These are phyloP conservation scores for Vanilla planifolia DNA, from an alignment of 106 monocot genomes.

Conservation along the genomic window DNA sequence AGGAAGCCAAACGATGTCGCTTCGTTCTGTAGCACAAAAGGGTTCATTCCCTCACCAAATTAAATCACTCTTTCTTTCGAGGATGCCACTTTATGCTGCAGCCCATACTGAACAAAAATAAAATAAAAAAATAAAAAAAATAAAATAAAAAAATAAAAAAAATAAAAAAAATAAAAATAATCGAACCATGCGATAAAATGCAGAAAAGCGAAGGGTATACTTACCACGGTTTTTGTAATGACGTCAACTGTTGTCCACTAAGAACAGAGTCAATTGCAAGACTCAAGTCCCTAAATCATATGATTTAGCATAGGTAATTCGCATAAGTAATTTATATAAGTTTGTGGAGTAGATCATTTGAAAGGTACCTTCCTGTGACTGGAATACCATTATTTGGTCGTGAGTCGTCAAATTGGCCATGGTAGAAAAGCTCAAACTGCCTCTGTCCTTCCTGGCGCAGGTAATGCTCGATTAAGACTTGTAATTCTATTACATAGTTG, in stretches of 20 bases:
- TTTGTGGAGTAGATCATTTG: not conserved
- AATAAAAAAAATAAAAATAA: not conserved
- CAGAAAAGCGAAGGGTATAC: not conserved
- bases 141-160: not conserved
- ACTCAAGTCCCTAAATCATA: conserved; percentile 62
- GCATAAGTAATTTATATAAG: not conserved
- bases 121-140: not conserved
- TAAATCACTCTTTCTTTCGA: not conserved
- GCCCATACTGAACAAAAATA: conserved; percentile 48
- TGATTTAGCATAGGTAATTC: not conserved
- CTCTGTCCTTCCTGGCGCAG: conserved; percentile 70
- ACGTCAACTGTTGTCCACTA: conserved; percentile 58
- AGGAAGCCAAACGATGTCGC: too few relatives aligned
- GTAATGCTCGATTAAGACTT: too few relatives aligned
- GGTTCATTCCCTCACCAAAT: too few relatives aligned
- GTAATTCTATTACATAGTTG: too few relatives aligned
- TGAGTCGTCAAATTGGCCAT: conserved; percentile 96
- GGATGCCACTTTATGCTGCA: conserved; percentile 97
- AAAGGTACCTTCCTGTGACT: conserved; percentile 75
- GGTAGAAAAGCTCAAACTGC: conserved; percentile 89
- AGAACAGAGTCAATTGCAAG: conserved; percentile 81
- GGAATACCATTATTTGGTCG: conserved; percentile 62
- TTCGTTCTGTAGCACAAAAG: too few relatives aligned
- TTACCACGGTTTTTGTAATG: conserved; percentile 72
- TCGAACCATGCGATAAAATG: too few relatives aligned